Percentiles rank a stretch among this genome's conserved stretches.
These are phyloP conservation scores for Noccaea bulbosa DNA, from an alignment of 345 rosid genomes.

Conservation along the genomic window DNA sequence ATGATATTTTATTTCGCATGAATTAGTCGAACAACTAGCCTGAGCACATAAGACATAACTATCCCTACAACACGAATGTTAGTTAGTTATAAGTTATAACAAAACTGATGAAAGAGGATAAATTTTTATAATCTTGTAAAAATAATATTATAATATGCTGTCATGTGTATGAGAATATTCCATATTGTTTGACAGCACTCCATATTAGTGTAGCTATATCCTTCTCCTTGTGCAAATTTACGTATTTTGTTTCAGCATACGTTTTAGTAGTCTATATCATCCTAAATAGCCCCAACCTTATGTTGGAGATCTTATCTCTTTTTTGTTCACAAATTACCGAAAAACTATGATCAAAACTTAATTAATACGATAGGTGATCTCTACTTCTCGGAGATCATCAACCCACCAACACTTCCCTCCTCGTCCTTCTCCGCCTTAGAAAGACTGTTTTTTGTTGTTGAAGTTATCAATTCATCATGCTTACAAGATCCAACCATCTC, in stretches of 20 bases:
- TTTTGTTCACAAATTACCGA: too few relatives aligned
- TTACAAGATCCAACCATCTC: too few relatives aligned
- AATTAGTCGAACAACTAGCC: not conserved
- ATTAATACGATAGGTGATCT: too few relatives aligned
- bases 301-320: too few relatives aligned
- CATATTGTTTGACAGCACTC: not conserved
- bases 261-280: not conserved
- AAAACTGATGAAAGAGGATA: not conserved
- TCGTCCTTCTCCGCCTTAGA: too few relatives aligned
- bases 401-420: too few relatives aligned
- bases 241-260: not conserved
- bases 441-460: too few relatives aligned
- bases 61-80: conserved; percentile 7
- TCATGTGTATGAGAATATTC: not conserved
- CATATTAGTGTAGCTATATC: not conserved
- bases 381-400: too few relatives aligned
- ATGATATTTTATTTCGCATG: conserved; percentile 20
- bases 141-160: not conserved
- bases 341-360: too few relatives aligned
- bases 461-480: too few relatives aligned
- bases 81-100: not conserved
- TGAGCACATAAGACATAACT: not conserved
- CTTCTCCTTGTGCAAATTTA: not conserved
- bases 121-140: not conserved
- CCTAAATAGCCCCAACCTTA: too few relatives aligned